Conservation (phyloP, 2,329 filamentous ascomycete genomes). For the Monosporascus sp. region DNA sequence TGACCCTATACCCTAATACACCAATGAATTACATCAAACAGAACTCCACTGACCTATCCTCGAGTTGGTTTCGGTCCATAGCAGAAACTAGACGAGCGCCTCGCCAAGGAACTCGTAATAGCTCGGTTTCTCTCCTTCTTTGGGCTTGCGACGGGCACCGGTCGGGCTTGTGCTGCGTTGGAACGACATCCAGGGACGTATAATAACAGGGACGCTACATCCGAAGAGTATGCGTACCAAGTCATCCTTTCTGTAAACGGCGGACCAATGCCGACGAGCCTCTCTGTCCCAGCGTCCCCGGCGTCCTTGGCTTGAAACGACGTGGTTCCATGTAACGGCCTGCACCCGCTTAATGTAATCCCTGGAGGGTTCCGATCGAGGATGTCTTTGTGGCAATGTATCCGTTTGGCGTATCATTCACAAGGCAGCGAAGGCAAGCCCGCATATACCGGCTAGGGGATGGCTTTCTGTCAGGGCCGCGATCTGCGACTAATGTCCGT, state of each 20-base stretch:
- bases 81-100: conserved; percentile 12
- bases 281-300: background rate
- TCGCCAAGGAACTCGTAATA: conserved; percentile 12
- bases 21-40: too few relatives aligned
- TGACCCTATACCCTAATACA: too few relatives aligned
- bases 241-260: conserved; percentile 5
- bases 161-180: too few relatives aligned
- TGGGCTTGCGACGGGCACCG: too few relatives aligned
- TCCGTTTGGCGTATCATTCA: background rate
- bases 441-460: conserved; percentile 9
- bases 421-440: conserved; percentile 5
- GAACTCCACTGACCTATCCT: too few relatives aligned
- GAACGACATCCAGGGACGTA: conserved; percentile 1
- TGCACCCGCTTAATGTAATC: conserved; percentile 8
- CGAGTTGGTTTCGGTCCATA: too few relatives aligned
- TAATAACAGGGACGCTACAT: conserved; percentile 15
- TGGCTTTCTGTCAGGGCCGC: conserved; percentile 2
- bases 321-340: conserved; percentile 9
- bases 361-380: background rate
- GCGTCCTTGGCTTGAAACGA: conserved; percentile 1
- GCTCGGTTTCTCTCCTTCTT: background rate
- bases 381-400: conserved; percentile 2
- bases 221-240: conserved; percentile 15
- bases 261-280: conserved; percentile 3
- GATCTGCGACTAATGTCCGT: conserved; percentile 11